Percentiles rank a stretch among this genome's conserved stretches.
These are phyloP conservation scores for Talaromyces atroroseus DNA, from an alignment of 2,329 filamentous ascomycete species.

Conservation along the genomic window DNA sequence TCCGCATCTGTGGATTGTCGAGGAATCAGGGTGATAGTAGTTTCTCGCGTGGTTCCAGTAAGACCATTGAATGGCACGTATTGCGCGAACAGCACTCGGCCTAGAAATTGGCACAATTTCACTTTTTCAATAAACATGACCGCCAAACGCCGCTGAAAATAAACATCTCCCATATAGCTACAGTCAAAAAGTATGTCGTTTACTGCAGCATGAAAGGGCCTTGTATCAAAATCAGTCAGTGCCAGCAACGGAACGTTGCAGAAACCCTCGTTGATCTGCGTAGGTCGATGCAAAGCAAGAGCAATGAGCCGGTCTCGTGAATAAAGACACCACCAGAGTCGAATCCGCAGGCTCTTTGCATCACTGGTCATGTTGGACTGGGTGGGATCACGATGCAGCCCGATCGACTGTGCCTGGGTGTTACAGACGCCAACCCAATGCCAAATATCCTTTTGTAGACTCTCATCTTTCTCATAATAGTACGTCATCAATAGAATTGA, in stretches of 20 bases:
- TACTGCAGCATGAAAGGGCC: conserved; percentile 59
- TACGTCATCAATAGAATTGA: conserved; percentile 83
- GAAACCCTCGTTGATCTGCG: conserved; percentile 81
- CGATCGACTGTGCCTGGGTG: conserved; percentile 79
- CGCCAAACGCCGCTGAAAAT: conserved; percentile 69
- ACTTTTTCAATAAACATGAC: conserved; percentile 83
- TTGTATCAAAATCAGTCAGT: conserved; percentile 72
- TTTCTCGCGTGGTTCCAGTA: conserved; percentile 61
- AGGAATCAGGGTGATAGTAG: conserved; percentile 74
- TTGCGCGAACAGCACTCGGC: conserved; percentile 76
- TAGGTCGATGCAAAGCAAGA: conserved; percentile 80
- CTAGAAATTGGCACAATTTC: conserved; percentile 78
- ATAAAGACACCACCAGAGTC: conserved; percentile 92
- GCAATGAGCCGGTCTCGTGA: conserved; percentile 87
- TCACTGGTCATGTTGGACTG: conserved; percentile 62
- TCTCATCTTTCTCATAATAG: conserved; percentile 88
- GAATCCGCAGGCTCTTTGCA: conserved; percentile 71
- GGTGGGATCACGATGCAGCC: conserved; percentile 71
- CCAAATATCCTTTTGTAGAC: conserved; percentile 82
- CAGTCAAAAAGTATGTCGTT: conserved; percentile 56
- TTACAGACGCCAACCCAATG: conserved; percentile 93
- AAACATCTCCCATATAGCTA: conserved; percentile 62
- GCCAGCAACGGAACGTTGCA: conserved; percentile 86
- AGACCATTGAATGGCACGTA: conserved; percentile 80
- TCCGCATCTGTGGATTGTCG: conserved; percentile 74